These are phyloP conservation scores for Amanita fuliginea DNA, from an alignment of 768 basidiomycete genomes.

Conservation along the genomic window DNA sequence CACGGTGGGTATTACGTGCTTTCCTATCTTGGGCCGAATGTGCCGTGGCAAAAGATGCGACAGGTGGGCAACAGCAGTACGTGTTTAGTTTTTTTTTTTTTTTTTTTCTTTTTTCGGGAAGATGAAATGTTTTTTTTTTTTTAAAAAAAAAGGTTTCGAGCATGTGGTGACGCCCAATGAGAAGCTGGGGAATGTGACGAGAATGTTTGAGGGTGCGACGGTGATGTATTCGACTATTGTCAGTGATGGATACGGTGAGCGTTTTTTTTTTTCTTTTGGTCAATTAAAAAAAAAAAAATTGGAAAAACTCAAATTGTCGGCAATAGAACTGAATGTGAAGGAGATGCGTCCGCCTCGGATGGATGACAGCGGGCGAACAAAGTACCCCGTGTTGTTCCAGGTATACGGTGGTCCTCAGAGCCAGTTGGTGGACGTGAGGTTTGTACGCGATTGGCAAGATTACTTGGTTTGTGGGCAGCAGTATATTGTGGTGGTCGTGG, in stretches of 20 bases:
- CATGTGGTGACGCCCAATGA: constrained; percentile 66
- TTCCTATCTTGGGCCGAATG: constrained; percentile 66
- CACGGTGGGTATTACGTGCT: constrained; percentile 77
- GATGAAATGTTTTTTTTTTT: no score
- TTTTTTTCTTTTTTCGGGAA: not conserved
- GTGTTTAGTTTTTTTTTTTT: constrained; percentile 9
- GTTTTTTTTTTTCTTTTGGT: no score
- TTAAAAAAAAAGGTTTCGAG: constrained; percentile 49
- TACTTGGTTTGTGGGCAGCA: constrained; percentile 74
- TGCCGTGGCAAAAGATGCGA: constrained; percentile 82
- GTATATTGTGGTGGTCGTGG: constrained; percentile 81
- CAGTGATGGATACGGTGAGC: constrained; percentile 71
- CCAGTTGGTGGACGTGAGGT: constrained; percentile 64
- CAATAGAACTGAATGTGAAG: constrained; percentile 83
- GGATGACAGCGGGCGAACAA: constrained; percentile 91
- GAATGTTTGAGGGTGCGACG: constrained; percentile 61
- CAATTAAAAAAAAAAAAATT: no score
- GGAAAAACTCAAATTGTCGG: not conserved
- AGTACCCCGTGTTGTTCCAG: constrained; percentile 89
- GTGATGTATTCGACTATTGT: constrained; percentile 61
- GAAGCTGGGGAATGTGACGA: constrained; percentile 48
- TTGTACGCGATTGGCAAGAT: constrained; percentile 73
- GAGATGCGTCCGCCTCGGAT: constrained; percentile 88
- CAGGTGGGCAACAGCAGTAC: constrained; percentile 34
- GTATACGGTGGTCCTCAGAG: constrained; percentile 88